phyloP scores from a whole-genome alignment of 768 basidiomycete genomes.

The Leccinum longicurvipes region DNA sequence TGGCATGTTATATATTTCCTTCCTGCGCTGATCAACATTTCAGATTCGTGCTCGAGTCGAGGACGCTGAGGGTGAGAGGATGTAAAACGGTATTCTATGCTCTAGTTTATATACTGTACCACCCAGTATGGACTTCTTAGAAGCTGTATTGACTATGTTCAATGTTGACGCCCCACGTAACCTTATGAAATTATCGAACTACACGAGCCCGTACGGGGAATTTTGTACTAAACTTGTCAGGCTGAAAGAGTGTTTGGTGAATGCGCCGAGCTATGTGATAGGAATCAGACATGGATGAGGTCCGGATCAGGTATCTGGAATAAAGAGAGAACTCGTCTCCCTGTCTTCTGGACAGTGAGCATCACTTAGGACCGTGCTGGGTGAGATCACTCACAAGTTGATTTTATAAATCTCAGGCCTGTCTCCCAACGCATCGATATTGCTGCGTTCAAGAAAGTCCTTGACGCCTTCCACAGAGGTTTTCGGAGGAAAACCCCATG shows the following conservation, averaged over 20 bases:
- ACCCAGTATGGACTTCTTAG: conserved; percentile 14
- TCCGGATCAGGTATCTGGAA: conserved; percentile 54
- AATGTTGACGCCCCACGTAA: conserved; percentile 5
- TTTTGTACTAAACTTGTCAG: conserved; percentile 34
- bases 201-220: conserved; percentile 48
- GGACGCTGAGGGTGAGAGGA: conserved; percentile 63
- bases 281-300: conserved; percentile 61
- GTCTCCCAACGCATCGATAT: conserved; percentile 40
- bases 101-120: conserved; percentile 22
- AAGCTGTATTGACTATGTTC: conserved; percentile 13
- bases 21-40: conserved; percentile 6
- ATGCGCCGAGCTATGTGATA: conserved; percentile 60
- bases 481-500: conserved; percentile 61
- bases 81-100: conserved; percentile 42
- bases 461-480: conserved; percentile 35
- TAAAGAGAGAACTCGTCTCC: conserved; percentile 39
- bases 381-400: conserved; percentile 40
- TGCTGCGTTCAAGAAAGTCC: conserved; percentile 41
- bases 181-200: conserved; percentile 39
- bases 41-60: conserved; percentile 63
- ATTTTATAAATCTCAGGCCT: conserved; percentile 48
- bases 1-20: conserved; percentile 7
- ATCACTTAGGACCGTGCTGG: not conserved
- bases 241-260: conserved; percentile 53
- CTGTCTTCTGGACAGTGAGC: conserved; percentile 29